phyloP scores from a whole-genome alignment of 202 grass and related monocot genomes.

The Thinopyrum obtusiflorum region DNA sequence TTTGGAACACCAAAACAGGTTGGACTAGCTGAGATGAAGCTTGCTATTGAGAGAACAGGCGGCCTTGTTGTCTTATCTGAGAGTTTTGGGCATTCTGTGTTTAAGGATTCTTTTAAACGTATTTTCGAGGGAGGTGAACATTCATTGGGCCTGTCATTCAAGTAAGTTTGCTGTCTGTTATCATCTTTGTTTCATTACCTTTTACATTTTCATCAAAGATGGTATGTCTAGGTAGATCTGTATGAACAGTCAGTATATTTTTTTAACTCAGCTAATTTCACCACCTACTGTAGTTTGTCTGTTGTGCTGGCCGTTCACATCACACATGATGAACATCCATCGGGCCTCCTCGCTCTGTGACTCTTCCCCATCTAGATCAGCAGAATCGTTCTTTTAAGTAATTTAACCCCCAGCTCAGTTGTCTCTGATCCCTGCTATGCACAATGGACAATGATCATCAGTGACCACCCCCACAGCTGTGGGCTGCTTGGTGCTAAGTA shows the following conservation, averaged over 20 bases:
- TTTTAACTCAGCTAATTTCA: neutral
- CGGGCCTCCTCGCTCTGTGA: neutral
- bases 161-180: constrained; percentile 59
- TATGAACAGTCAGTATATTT: neutral
- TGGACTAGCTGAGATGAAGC: constrained; percentile 97
- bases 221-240: neutral
- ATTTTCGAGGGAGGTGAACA: constrained; percentile 89
- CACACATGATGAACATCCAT: neutral
- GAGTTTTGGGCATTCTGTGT: constrained; percentile 96
- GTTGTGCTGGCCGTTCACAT: neutral
- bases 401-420: neutral
- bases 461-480: neutral
- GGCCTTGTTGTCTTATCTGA: constrained; percentile 96
- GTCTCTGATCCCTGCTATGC: neutral
- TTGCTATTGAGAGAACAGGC: constrained; percentile 94
- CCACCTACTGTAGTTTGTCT: neutral
- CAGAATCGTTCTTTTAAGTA: neutral
- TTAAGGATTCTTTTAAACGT: constrained; percentile 96
- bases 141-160: constrained; percentile 91
- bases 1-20: constrained; percentile 55
- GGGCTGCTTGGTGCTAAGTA: neutral
- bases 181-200: neutral
- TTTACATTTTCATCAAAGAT: neutral
- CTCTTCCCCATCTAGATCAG: neutral
- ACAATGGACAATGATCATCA: neutral